These are phyloP conservation scores for Leptographium galeiforme DNA, from an alignment of 2,329 filamentous ascomycete genomes.

Conservation along the genomic window DNA sequence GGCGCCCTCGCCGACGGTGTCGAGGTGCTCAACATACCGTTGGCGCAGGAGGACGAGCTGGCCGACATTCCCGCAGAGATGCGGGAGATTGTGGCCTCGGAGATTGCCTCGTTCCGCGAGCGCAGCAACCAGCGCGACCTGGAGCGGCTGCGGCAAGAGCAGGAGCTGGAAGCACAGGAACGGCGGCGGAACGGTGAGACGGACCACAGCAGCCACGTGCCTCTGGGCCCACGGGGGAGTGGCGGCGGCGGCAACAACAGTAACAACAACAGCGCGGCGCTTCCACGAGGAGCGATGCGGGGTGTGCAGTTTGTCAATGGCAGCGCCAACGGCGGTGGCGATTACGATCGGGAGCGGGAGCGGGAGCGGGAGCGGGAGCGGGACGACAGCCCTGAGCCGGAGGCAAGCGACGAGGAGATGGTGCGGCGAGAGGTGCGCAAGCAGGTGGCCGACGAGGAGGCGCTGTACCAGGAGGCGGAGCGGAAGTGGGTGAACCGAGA, in stretches of 20 bases:
- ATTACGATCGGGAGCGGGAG: slow-evolving; percentile 27
- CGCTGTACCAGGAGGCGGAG: slow-evolving; percentile 72
- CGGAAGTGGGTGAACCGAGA: slow-evolving; percentile 86
- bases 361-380: not conserved
- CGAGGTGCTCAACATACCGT: slow-evolving; percentile 80
- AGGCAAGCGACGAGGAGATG: slow-evolving; percentile 77
- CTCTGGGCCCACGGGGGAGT: slow-evolving; percentile 53
- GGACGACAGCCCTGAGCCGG: slow-evolving; percentile 59
- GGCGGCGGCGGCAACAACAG: slow-evolving; percentile 36
- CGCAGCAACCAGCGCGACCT: slow-evolving; percentile 78
- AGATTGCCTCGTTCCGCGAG: slow-evolving; percentile 90
- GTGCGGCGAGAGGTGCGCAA: slow-evolving; percentile 59
- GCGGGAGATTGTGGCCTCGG: slow-evolving; percentile 85
- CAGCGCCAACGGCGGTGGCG: slow-evolving; percentile 21
- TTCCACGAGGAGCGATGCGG: not conserved
- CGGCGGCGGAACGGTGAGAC: slow-evolving; percentile 49
- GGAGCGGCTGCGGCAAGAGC: slow-evolving; percentile 75
- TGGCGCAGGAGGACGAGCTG: slow-evolving; percentile 81
- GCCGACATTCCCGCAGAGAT: slow-evolving; percentile 93
- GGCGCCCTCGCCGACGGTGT: slow-evolving; percentile 42
- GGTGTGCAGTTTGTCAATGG: slow-evolving; percentile 70
- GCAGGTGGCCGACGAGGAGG: slow-evolving; percentile 62
- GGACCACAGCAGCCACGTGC: slow-evolving; percentile 51
- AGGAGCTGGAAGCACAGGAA: slow-evolving; percentile 83
- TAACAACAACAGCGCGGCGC: slow-evolving; percentile 2